Percentiles rank a stretch among this genome's conserved stretches.
Conservation (phyloP, 345 rosid genomes). For the Rhizophora mangle region DNA sequence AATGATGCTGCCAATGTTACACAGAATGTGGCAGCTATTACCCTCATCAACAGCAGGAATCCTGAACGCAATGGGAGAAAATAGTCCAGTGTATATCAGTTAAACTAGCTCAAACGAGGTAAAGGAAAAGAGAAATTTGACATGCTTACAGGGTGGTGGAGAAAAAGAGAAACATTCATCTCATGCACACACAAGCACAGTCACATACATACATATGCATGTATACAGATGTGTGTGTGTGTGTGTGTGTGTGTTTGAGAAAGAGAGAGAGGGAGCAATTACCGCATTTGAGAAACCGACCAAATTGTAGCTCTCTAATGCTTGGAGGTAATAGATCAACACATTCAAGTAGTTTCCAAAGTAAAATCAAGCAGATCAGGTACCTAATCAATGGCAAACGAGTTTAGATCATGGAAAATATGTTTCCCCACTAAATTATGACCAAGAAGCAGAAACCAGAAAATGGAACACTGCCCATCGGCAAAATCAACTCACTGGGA, state of each 20-base stretch:
- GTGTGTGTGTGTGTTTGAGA: background rate
- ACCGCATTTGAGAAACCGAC: constrained; percentile 32
- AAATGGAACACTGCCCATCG: background rate
- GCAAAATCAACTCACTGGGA: constrained; percentile 26
- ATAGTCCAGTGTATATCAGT: background rate
- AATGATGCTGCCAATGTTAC: constrained; percentile 31
- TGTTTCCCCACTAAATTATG: no score
- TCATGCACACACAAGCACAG: no score
- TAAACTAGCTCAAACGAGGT: background rate
- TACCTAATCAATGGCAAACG: constrained; percentile 15
- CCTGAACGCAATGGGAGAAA: constrained; percentile 7
- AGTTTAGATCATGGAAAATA: no score
- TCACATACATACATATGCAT: background rate
- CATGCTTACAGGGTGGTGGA: background rate
- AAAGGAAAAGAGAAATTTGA: background rate
- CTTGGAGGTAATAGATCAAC: constrained; percentile 29
- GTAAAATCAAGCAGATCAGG: constrained; percentile 22
- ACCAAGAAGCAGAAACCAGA: background rate
- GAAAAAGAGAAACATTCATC: no score
- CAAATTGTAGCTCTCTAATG: constrained; percentile 24
- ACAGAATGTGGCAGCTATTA: constrained; percentile 29
- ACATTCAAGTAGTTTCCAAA: constrained; percentile 16
- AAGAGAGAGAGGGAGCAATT: background rate
- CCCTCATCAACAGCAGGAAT: constrained; percentile 25
- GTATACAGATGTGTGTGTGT: background rate